Evolutionary conservation across 1,284 basidiomycete species (phyloP), one percentile per base, ranked within the genome.

Genomic region (Trichosporon asahii): DNA sequence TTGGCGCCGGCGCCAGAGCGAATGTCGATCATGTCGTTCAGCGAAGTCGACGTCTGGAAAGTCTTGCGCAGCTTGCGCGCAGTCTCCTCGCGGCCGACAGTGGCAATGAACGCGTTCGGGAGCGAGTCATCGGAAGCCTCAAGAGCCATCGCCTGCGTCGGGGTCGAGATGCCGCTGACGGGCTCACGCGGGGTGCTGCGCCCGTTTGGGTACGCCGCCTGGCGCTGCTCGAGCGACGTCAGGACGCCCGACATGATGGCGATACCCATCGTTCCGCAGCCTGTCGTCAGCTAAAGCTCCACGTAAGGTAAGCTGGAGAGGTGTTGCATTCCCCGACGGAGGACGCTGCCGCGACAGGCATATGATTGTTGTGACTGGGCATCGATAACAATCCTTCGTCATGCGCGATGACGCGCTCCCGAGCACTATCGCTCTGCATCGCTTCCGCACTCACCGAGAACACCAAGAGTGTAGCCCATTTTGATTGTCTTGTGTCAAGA

Each of bases 221-320:
- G 67, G 76, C 81, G 73, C 66, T 78, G 33, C 74, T 83, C 76
- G 69, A 84, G 74, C 25, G 84, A 77, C 37, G 77, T 70, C 66
- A 84, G 75, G 63, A 82, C 81, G 40, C 82, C 97, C 33, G 95
- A 97, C 64, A 97, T 88, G 80, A 99, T 89, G 71, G 97, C 95
- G 74, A 98, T 86, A 69, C 97, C 97, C 97, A 99, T 99, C 7
- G 97, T 99, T 70, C 97, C 97, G 84, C 97, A 99, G 87, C 95
- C 95, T 93, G 49, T 33, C 70, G 57, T 61, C 18, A 61, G 57
- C 57, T 60, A n/a, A n/a, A n/a, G n/a, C n/a, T n/a, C 40, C 6
- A 18, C 12, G 2, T 3, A n/a, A 14, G 5, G 18, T 6, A 3
- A 44, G 40, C 40, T 44, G 40, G 37, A 44, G 3, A n/a, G 40